phyloP scores from a whole-genome alignment of 208 protist species.

The Leishmania braziliensis region DNA sequence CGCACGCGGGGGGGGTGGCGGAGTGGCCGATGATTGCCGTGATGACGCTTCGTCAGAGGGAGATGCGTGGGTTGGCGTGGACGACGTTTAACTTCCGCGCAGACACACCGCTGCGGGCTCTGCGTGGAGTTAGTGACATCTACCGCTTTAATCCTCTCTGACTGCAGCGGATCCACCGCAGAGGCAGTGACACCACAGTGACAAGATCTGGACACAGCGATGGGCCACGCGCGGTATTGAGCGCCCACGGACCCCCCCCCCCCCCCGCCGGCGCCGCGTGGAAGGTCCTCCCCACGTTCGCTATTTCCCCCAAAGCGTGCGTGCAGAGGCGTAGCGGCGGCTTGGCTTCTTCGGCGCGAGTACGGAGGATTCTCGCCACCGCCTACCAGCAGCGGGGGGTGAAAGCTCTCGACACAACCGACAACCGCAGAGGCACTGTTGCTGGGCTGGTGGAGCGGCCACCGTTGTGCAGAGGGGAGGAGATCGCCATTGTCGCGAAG shows the following conservation, averaged over 20 bases:
- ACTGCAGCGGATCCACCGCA: background rate
- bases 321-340: background rate
- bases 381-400: background rate
- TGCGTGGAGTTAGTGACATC: background rate
- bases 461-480: background rate
- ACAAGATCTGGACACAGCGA: background rate
- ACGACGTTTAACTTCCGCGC: background rate
- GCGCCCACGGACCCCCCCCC: background rate
- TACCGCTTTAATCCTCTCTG: background rate
- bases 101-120: background rate
- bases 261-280: too few relatives aligned
- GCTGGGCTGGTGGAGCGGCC: too few relatives aligned
- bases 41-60: background rate
- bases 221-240: background rate
- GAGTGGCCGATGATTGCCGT: background rate
- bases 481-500: too few relatives aligned
- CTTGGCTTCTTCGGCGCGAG: background rate
- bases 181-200: background rate
- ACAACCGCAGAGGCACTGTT: background rate
- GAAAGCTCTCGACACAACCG: background rate
- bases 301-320: background rate
- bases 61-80: background rate
- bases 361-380: background rate
- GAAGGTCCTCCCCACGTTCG: background rate
- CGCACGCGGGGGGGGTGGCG: too few relatives aligned